These are phyloP conservation scores for Xylaria telfairii DNA, from an alignment of 495 filamentous ascomycete genomes.

Conservation along the genomic window DNA sequence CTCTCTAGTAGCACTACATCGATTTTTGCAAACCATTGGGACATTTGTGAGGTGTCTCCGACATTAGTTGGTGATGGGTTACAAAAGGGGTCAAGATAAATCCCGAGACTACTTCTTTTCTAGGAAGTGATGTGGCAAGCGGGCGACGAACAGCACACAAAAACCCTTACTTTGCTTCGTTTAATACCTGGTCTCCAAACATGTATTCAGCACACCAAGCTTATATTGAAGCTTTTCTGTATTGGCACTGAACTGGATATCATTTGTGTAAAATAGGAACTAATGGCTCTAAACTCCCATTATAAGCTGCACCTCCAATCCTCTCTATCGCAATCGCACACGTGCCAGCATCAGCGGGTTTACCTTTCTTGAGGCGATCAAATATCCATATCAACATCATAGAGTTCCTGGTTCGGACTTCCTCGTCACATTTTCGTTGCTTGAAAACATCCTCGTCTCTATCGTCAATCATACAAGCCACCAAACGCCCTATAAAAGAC, in stretches of 20 bases:
- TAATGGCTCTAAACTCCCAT: neutral
- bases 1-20: neutral
- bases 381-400: neutral
- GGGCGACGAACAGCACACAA: neutral
- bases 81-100: neutral
- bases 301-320: neutral
- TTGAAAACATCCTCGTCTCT: neutral
- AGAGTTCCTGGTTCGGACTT: neutral
- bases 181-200: neutral
- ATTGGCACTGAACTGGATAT: neutral
- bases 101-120: neutral
- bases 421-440: slow-evolving; percentile 1
- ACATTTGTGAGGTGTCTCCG: neutral
- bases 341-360: neutral
- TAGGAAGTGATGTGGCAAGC: neutral
- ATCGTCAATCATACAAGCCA: slow-evolving; percentile 5
- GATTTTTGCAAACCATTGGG: neutral
- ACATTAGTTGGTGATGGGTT: too few relatives aligned
- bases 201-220: neutral
- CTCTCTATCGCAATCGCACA: neutral
- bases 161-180: neutral
- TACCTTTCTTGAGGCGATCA: neutral
- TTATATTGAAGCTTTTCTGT: neutral
- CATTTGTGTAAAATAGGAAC: neutral
- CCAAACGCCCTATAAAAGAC: neutral